phyloP scores from a whole-genome alignment of 768 basidiomycete genomes.

The Tricholoma flavovirens region DNA sequence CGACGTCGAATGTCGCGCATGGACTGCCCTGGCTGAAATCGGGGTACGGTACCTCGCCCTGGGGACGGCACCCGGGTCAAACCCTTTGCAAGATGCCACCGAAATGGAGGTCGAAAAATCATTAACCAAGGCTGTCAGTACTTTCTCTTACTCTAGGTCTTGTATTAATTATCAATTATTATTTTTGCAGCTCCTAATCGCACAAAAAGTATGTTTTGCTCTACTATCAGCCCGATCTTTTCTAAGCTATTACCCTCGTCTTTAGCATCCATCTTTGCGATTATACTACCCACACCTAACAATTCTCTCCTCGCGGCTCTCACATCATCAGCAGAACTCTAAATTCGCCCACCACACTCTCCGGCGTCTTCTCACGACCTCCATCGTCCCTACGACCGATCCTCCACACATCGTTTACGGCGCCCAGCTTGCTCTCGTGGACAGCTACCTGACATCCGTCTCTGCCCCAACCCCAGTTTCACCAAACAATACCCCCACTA shows the following conservation, averaged over 20 bases:
- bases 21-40: constrained; percentile 64
- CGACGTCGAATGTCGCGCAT: constrained; percentile 63
- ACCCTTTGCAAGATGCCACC: constrained; percentile 44
- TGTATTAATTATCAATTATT: background rate
- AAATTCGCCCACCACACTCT: constrained; percentile 59
- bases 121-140: constrained; percentile 62
- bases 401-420: constrained; percentile 49
- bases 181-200: constrained; percentile 39
- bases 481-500: constrained; percentile 8
- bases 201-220: constrained; percentile 48
- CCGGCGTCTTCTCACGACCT: constrained; percentile 39
- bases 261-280: constrained; percentile 60
- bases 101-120: constrained; percentile 63
- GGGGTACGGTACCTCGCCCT: constrained; percentile 50
- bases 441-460: constrained; percentile 18
- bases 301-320: constrained; percentile 56
- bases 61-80: constrained; percentile 33
- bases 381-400: constrained; percentile 13
- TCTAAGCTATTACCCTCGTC: background rate
- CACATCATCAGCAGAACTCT: constrained; percentile 42
- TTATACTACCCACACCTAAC: constrained; percentile 54
- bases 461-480: constrained; percentile 1
- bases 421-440: constrained; percentile 52
- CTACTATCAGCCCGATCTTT: background rate
- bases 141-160: background rate